phyloP scores from a whole-genome alignment of 148 eudicot genomes.

The Rhododendron henanense region DNA sequence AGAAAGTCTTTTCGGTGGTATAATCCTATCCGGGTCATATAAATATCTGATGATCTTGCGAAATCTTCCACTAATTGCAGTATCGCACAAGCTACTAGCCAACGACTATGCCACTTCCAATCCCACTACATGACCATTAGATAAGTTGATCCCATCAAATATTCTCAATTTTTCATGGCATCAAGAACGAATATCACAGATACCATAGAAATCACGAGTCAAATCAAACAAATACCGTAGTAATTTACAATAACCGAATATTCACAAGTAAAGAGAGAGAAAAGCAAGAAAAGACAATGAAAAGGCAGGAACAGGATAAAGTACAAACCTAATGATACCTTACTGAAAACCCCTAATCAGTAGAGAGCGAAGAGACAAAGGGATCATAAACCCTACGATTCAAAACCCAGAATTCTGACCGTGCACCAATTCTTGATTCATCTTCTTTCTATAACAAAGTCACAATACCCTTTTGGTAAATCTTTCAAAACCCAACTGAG shows the following conservation, averaged over 20 bases:
- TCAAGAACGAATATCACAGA: background rate
- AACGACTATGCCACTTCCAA: background rate
- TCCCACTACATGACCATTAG: background rate
- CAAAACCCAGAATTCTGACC: background rate
- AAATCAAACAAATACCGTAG: background rate
- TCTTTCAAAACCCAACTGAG: conserved; percentile 1
- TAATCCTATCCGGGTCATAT: background rate
- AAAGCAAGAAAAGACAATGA: background rate
- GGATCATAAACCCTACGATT: conserved; percentile 16
- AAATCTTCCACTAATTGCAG: background rate
- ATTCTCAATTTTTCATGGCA: background rate
- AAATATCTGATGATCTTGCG: background rate
- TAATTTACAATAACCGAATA: background rate
- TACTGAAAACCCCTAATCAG: background rate
- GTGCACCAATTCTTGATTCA: conserved; percentile 1
- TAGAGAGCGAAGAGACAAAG: background rate
- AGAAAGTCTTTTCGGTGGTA: background rate
- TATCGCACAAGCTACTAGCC: background rate
- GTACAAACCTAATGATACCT: background rate
- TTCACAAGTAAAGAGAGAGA: background rate
- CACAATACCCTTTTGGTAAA: background rate
- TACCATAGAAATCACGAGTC: background rate
- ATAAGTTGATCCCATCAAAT: background rate
- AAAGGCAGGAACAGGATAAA: background rate
- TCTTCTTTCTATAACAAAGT: background rate